Conservation (phyloP, 2,329 filamentous ascomycete species). For the Exophiala mesophila region DNA sequence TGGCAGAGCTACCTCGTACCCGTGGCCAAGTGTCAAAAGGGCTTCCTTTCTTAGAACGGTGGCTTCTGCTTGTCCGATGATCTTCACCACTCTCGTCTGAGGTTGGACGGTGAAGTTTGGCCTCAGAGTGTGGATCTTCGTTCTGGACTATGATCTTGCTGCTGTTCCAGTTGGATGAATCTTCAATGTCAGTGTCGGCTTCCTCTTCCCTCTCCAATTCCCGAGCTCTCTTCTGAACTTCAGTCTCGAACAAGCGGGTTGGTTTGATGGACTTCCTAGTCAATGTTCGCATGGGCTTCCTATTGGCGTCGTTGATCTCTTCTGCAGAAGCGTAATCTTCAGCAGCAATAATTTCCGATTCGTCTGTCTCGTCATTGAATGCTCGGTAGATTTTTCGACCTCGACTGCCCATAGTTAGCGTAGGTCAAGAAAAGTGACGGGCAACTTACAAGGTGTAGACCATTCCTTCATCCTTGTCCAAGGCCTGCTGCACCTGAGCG, state of each 20-base stretch:
- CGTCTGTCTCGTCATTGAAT: conserved; percentile 43
- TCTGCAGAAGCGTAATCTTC: conserved; percentile 40
- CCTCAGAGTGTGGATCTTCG: not conserved
- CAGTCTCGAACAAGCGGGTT: conserved; percentile 54
- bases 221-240: conserved; percentile 38
- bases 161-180: conserved; percentile 19
- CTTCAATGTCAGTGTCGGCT: conserved; percentile 52
- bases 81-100: not conserved
- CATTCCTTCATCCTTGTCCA: conserved; percentile 53
- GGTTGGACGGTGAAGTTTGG: not conserved
- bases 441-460: conserved; percentile 57
- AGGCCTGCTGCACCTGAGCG: conserved; percentile 46
- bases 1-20: conserved; percentile 18
- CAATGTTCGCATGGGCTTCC: conserved; percentile 42
- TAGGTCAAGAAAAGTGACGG: conserved; percentile 1
- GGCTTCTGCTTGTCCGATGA: not conserved
- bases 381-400: conserved; percentile 58
- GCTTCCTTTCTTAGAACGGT: conserved; percentile 15
- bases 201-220: conserved; percentile 47
- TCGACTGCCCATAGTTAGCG: conserved; percentile 41
- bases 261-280: conserved; percentile 57
- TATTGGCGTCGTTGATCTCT: conserved; percentile 31
- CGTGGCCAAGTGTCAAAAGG: conserved; percentile 28
- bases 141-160: conserved; percentile 2
- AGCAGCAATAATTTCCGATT: conserved; percentile 39